Conservation (phyloP, 1,139 yeast species). For the Debaryomyces nepalensis region DNA sequence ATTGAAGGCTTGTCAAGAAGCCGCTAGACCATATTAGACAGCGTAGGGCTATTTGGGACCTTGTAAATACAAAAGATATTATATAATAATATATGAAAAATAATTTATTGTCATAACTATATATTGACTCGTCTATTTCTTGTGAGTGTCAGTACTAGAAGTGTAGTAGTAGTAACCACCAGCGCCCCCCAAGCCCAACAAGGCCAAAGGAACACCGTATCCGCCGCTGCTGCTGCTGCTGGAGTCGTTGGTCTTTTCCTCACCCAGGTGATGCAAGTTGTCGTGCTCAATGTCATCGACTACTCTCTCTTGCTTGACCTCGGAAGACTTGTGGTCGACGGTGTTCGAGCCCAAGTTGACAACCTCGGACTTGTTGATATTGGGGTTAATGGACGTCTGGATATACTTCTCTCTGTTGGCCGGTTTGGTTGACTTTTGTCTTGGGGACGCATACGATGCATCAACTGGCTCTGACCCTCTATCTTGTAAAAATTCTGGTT, state of each 20-base stretch:
- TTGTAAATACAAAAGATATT: slow-evolving; percentile 12
- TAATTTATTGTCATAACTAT: slow-evolving; percentile 6
- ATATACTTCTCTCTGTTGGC: slow-evolving; percentile 49
- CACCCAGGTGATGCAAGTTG: slow-evolving; percentile 26
- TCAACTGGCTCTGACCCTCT: slow-evolving; percentile 35
- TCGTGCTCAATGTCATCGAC: slow-evolving; percentile 50
- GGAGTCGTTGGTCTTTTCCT: slow-evolving; percentile 5
- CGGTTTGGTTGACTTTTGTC: slow-evolving; percentile 29
- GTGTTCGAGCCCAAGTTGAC: slow-evolving; percentile 42
- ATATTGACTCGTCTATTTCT: slow-evolving; percentile 10
- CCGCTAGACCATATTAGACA: slow-evolving; percentile 73
- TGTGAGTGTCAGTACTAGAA: slow-evolving; percentile 11
- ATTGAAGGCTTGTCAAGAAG: slow-evolving; percentile 96
- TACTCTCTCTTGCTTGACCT: slow-evolving; percentile 34
- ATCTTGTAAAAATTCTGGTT: slow-evolving; percentile 47
- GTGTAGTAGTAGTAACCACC: slow-evolving; percentile 23
- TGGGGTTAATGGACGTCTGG: slow-evolving; percentile 49
- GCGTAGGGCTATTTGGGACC: background rate
- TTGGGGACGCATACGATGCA: slow-evolving; percentile 18
- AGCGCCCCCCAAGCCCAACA: slow-evolving; percentile 31
- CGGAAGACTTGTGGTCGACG: slow-evolving; percentile 43
- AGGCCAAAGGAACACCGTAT: slow-evolving; percentile 23
- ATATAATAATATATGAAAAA: slow-evolving; percentile 7
- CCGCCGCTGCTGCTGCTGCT: slow-evolving; percentile 13
- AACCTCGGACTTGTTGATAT: slow-evolving; percentile 44